phyloP scores from a whole-genome alignment of 2,329 filamentous ascomycete species.

The Colletotrichum magnum region DNA sequence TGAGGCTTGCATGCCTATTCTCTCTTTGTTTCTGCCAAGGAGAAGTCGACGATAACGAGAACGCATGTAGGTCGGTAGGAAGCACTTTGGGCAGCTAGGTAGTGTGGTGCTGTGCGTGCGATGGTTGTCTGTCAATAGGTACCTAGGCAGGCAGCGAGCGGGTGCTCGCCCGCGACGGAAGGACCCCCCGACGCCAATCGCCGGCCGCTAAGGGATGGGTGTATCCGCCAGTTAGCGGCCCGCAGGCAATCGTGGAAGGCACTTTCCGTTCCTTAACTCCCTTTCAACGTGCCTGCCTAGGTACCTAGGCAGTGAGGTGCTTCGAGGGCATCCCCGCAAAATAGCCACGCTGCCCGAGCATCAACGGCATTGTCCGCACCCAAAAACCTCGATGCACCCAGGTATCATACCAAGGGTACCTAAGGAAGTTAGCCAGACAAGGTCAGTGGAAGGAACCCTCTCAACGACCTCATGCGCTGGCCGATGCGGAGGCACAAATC shows the following conservation, averaged over 20 bases:
- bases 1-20: too few relatives aligned
- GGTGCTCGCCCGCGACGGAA: constrained; percentile 1
- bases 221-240: constrained; percentile 33
- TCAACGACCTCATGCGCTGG: too few relatives aligned
- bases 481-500: too few relatives aligned
- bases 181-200: constrained; percentile 30
- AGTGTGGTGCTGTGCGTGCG: neutral
- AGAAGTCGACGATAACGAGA: too few relatives aligned
- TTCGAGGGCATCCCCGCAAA: constrained; percentile 12
- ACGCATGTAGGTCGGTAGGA: too few relatives aligned
- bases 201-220: constrained; percentile 39
- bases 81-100: too few relatives aligned
- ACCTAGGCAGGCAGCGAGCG: neutral
- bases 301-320: neutral
- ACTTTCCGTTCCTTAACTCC: neutral
- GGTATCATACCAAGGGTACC: neutral
- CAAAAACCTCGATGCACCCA: neutral
- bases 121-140: neutral
- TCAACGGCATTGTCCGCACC: neutral
- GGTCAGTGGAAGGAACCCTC: too few relatives aligned
- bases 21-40: too few relatives aligned
- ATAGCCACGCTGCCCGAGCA: neutral
- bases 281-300: too few relatives aligned
- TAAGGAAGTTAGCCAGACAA: too few relatives aligned
- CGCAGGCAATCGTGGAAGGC: neutral